Evolutionary conservation across 1,139 yeast species (phyloP).

Genomic region (Saccharomyces hybrid): DNA sequence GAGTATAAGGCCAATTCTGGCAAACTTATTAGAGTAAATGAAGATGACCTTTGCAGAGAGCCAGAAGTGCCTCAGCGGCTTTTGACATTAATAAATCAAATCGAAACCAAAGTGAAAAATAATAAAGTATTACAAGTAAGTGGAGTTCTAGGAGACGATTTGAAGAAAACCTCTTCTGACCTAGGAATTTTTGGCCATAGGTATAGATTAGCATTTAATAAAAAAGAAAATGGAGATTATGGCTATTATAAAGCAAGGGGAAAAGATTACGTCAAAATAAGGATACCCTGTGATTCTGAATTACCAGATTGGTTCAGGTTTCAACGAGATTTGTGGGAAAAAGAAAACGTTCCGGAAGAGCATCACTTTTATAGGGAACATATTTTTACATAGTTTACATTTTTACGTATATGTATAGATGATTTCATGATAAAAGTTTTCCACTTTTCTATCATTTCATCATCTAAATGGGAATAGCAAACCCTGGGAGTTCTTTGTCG

Average conservation of each 20-base stretch:
- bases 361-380: slow-evolving; percentile 31
- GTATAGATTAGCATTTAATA: slow-evolving; percentile 29
- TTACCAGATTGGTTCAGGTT: slow-evolving; percentile 67
- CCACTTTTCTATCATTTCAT: background rate
- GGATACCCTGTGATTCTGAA: slow-evolving; percentile 52
- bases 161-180: slow-evolving; percentile 20
- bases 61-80: slow-evolving; percentile 29
- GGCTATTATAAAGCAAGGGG: slow-evolving; percentile 22
- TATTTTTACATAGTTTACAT: slow-evolving; percentile 18
- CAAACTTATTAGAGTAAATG: slow-evolving; percentile 20
- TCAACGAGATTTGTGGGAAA: slow-evolving; percentile 61
- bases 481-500: background rate
- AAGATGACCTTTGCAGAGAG: slow-evolving; percentile 25
- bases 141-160: slow-evolving; percentile 2
- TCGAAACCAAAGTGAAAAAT: slow-evolving; percentile 13
- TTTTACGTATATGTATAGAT: background rate
- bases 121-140: slow-evolving; percentile 4
- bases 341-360: slow-evolving; percentile 31
- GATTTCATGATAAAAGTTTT: background rate
- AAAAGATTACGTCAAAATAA: slow-evolving; percentile 33
- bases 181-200: slow-evolving; percentile 30
- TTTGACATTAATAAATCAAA: slow-evolving; percentile 20
- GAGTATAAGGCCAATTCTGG: slow-evolving; percentile 3
- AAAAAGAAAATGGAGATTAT: slow-evolving; percentile 26
- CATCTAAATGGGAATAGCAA: background rate